Base-by-base conservation (phyloP, 495 filamentous ascomycete species). In the Penicillium canescens region DNA sequence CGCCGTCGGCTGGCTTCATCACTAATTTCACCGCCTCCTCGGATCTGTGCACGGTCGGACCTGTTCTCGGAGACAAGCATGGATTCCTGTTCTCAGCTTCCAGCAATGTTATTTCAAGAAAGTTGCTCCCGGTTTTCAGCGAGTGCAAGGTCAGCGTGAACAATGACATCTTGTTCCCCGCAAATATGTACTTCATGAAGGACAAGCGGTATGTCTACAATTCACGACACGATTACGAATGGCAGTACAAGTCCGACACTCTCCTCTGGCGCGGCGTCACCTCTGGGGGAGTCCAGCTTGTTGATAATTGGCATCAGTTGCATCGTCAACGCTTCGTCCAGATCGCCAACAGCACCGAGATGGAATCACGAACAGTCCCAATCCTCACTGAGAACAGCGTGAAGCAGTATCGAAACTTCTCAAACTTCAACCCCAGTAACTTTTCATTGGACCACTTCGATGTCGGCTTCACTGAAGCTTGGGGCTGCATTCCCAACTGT, bases 91-190 rank as follows among this genome's bases (percentile, higher is more conserved):
- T 86, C 49, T 76, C 85, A 40, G 85, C 89, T 18, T 73, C 88
- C 36, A 80, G 74, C 23, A 74, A 62, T 31, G n/a, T 51, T 7
- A 56, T 65, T 37, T 51, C 55, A 5, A 56, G 59, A 38, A 86
- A 52, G 62, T 74, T 91, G 28, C 74, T 90, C 26, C 90, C 89
- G 0, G 66, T 91, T 14, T 92, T 94, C 59, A 82, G 87, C 45
- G 88, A 87, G 45, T 87, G 81, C 62, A 93, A 94, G 66, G 75
- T 91, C 42, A 79, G 81, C 36, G 81, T 86, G 46, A 92, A 91
- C 71, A 91, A 90, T 65, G 89, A 93, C 52, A 75, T 93, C 55
- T 77, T 92, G 20, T 82, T 94, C 49, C 89, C 89, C 1, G 82
- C 86, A 0, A 82, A 88, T 46, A 88, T 88, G 84, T 90, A 91